Evolutionary conservation across 1,139 yeast species (phyloP), one percentile per base, ranked within the genome.

Genomic region (Candida sp.): DNA sequence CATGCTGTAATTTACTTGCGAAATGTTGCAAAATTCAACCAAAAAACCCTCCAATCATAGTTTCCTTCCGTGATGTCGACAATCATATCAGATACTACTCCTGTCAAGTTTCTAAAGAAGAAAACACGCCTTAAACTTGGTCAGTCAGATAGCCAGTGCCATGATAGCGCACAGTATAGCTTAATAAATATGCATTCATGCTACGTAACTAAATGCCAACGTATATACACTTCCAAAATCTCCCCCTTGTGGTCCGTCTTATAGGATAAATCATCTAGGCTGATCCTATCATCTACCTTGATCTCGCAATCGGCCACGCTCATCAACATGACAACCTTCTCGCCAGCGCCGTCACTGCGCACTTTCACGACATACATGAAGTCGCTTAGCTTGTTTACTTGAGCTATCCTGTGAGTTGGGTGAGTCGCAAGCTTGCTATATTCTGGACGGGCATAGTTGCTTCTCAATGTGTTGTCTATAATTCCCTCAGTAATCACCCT

Each of bases 201-300:
- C 32, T 39, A 35, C 26, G 23, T 30, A 9, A 49, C 47, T n/a
- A 50, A 17, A 25, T 56, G 51, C 59, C 59, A 56, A 34, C 50
- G 45, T n/a, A 51, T 33, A 35, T 52, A 54, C 11, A 54, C 47
- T 7, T 49, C 52, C 23, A 49, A n/a, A 22, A n/a, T 27, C 11
- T 38, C 12, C 4, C 49, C 52, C 22, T 49, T 37, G 8, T 48
- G 22, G 17, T 30, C 31, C 37, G 47, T 50, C 8, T 12, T 23
- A 30, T 44, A 38, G 12, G 41, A 27, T n/a, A 49, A 39, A n/a
- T 37, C 46, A 28, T 47, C 28, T 25, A 52, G 40, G 32, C 42
- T 49, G 3, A 56, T 25, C 8, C 38, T 28, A 25, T 50, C 53
- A n/a, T 48, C 47, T 11, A 42, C 37, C n/a, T 35, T 28, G 4